These are phyloP conservation scores for Lavandula angustifolia DNA, from an alignment of 257 asterid genomes.

Conservation along the genomic window DNA sequence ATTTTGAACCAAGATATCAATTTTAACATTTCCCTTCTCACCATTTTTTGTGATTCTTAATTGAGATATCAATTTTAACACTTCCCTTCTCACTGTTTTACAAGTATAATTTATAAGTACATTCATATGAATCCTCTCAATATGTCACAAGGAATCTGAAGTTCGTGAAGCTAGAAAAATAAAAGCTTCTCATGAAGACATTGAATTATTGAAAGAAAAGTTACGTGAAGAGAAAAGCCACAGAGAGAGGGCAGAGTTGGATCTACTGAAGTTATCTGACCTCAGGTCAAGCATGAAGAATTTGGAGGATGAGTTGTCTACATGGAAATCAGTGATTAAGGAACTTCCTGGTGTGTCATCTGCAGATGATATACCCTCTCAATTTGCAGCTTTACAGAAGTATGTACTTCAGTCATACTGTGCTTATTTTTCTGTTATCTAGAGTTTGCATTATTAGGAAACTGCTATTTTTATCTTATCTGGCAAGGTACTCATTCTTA, in stretches of 20 bases:
- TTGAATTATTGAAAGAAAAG: conserved; percentile 79
- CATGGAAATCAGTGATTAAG: conserved; percentile 74
- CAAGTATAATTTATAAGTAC: not conserved
- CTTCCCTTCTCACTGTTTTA: conserved; percentile 15
- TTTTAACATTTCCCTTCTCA: conserved; percentile 18
- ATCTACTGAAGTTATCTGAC: conserved; percentile 62
- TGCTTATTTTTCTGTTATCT: conserved; percentile 25
- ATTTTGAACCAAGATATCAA: conserved; percentile 14
- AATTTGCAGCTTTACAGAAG: conserved; percentile 82
- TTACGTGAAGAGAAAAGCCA: conserved; percentile 75
- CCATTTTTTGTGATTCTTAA: not conserved
- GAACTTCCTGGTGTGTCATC: conserved; percentile 85
- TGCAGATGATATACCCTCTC: conserved; percentile 72
- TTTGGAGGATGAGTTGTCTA: conserved; percentile 75
- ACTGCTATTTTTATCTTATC: conserved; percentile 24
- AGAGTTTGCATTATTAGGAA: conserved; percentile 9
- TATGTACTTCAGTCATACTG: conserved; percentile 34
- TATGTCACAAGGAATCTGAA: conserved; percentile 76
- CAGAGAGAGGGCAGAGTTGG: conserved; percentile 85
- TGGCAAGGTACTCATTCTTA: conserved; percentile 1
- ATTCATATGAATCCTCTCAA: conserved; percentile 31
- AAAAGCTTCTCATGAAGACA: conserved; percentile 71
- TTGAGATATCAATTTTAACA: conserved; percentile 18
- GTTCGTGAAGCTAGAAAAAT: conserved; percentile 83
- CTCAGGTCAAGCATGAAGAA: conserved; percentile 50